Conservation (phyloP, 106 monocot genomes). For the Dendrobium officinale region DNA sequence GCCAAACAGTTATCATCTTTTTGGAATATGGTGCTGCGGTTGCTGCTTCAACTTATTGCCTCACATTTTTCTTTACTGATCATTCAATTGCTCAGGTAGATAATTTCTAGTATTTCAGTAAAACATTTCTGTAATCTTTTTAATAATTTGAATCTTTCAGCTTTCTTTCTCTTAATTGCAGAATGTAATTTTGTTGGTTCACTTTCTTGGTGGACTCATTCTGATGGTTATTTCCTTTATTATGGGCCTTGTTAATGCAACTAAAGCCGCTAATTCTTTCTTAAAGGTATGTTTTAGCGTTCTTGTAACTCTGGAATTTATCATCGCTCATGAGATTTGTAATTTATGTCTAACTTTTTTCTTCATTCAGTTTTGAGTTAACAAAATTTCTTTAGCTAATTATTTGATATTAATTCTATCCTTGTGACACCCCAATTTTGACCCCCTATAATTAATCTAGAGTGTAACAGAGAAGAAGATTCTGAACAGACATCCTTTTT, state of each 20-base stretch:
- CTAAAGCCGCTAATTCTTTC: slow-evolving; percentile 53
- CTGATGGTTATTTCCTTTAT: slow-evolving; percentile 91
- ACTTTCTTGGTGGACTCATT: slow-evolving; percentile 81
- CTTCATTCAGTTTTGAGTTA: background rate
- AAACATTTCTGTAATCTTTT: background rate
- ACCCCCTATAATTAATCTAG: background rate
- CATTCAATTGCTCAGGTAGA: slow-evolving; percentile 82
- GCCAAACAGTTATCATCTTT: slow-evolving; percentile 62
- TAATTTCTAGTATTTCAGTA: background rate
- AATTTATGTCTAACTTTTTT: background rate
- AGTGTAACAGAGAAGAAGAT: background rate
- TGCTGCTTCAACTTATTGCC: slow-evolving; percentile 84
- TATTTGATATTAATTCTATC: background rate
- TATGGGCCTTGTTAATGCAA: slow-evolving; percentile 73
- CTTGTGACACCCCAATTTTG: background rate
- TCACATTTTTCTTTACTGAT: slow-evolving; percentile 88
- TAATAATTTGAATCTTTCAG: slow-evolving; percentile 1
- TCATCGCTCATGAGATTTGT: background rate
- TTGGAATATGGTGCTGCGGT: slow-evolving; percentile 73
- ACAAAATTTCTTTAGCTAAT: background rate
- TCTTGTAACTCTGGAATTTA: background rate
- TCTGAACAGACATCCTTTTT: background rate
- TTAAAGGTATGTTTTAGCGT: slow-evolving; percentile 47
- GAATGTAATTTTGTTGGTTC: slow-evolving; percentile 82
- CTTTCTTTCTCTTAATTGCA: slow-evolving; percentile 30